phyloP scores from a whole-genome alignment of 2,329 filamentous ascomycete genomes.

The Dendryphion nanum region DNA sequence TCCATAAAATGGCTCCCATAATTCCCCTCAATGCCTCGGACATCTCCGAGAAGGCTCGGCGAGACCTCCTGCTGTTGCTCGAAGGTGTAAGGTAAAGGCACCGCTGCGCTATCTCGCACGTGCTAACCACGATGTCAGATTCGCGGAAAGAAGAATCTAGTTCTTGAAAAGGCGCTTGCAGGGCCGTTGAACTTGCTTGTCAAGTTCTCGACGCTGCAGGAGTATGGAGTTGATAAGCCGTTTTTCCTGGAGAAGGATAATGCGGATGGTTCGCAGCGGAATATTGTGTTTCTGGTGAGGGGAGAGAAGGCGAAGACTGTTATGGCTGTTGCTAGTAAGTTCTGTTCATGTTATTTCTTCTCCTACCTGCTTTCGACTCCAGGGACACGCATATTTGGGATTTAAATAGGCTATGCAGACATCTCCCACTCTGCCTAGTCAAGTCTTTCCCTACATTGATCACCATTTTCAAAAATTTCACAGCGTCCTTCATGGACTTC shows the following conservation, averaged over 20 bases:
- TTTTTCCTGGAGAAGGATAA: conserved; percentile 97
- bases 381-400: conserved; percentile 38
- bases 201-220: conserved; percentile 92
- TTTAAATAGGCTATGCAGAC: conserved; percentile 61
- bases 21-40: conserved; percentile 71
- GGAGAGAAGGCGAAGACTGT: conserved; percentile 86
- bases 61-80: conserved; percentile 85
- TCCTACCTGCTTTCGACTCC: conserved; percentile 5
- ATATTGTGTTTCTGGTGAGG: conserved; percentile 89
- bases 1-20: conserved; percentile 65
- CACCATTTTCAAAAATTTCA: conserved; percentile 3
- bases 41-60: conserved; percentile 77
- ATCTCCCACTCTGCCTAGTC: conserved; percentile 54
- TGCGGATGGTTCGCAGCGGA: conserved; percentile 89
- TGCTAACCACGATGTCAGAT: conserved; percentile 60
- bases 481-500: conserved; percentile 25
- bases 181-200: conserved; percentile 88
- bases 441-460: conserved; percentile 56
- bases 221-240: conserved; percentile 97
- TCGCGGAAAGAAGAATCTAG: conserved; percentile 96
- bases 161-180: conserved; percentile 86
- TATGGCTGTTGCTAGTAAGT: conserved; percentile 79
- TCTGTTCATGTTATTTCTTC: conserved; percentile 1
- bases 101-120: conserved; percentile 20
- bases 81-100: conserved; percentile 78